Conservation (phyloP, 306 rosid species). For the Hippophae tibetana region DNA sequence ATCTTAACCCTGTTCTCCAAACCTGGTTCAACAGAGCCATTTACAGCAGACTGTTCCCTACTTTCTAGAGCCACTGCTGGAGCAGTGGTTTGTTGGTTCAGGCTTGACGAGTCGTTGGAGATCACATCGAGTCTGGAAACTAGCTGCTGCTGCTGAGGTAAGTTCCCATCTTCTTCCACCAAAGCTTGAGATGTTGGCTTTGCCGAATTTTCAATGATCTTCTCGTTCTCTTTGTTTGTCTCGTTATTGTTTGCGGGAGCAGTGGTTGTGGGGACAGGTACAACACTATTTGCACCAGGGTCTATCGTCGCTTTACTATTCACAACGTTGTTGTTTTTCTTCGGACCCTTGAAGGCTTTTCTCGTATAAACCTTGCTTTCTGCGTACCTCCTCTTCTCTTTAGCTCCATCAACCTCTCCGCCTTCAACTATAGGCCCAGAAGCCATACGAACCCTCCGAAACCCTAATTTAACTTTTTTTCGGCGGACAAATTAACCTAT, state of each 20-base stretch:
- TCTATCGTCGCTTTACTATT: slow-evolving; percentile 15
- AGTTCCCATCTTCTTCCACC: slow-evolving; percentile 30
- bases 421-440: slow-evolving; percentile 65
- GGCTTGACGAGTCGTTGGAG: slow-evolving; percentile 41
- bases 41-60: slow-evolving; percentile 31
- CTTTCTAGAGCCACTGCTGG: slow-evolving; percentile 21
- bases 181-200: slow-evolving; percentile 11
- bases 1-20: slow-evolving; percentile 33
- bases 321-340: slow-evolving; percentile 22
- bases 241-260: background rate
- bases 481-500: slow-evolving; percentile 7
- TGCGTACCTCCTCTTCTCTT: slow-evolving; percentile 42
- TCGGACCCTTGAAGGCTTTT: slow-evolving; percentile 47
- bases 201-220: slow-evolving; percentile 13
- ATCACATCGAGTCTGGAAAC: slow-evolving; percentile 26
- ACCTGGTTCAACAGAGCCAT: slow-evolving; percentile 26
- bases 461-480: slow-evolving; percentile 42
- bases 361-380: slow-evolving; percentile 69
- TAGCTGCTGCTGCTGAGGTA: slow-evolving; percentile 20
- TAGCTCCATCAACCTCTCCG: slow-evolving; percentile 48
- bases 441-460: slow-evolving; percentile 78
- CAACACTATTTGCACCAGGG: slow-evolving; percentile 1
- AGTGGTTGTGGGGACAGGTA: background rate
- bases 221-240: slow-evolving; percentile 5
- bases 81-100: slow-evolving; percentile 24